phyloP scores from a whole-genome alignment of 31 red algal genomes.

The Odonthalia washingtoniensis region DNA sequence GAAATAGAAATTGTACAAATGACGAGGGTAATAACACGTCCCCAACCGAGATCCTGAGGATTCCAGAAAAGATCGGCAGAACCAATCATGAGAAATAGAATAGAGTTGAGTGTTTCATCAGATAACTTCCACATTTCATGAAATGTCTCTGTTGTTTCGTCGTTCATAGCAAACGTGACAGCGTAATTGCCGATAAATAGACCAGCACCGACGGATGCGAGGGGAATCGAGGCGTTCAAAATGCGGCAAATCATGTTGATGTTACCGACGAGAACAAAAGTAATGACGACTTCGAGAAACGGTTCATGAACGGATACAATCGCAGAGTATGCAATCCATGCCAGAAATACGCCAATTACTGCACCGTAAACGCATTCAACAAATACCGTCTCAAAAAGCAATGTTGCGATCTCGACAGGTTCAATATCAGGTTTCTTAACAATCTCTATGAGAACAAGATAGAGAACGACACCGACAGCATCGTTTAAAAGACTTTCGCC shows the following conservation, averaged over 20 bases:
- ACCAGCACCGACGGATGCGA: slow-evolving; percentile 89
- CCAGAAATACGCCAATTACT: slow-evolving; percentile 82
- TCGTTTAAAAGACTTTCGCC: slow-evolving; percentile 98
- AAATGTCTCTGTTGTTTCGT: slow-evolving; percentile 64
- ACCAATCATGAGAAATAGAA: slow-evolving; percentile 95
- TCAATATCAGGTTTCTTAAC: slow-evolving; percentile 59
- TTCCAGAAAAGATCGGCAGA: slow-evolving; percentile 83
- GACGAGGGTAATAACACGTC: slow-evolving; percentile 54
- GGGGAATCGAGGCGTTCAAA: slow-evolving; percentile 88
- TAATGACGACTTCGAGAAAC: slow-evolving; percentile 90
- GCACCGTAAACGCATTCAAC: slow-evolving; percentile 79
- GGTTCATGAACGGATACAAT: slow-evolving; percentile 82
- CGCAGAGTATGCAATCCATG: slow-evolving; percentile 88
- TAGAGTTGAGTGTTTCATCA: slow-evolving; percentile 95
- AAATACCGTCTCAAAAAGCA: slow-evolving; percentile 61
- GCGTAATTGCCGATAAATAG: slow-evolving; percentile 97
- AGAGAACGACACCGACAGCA: slow-evolving; percentile 93
- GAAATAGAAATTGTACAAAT: slow-evolving; percentile 83
- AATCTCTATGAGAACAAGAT: slow-evolving; percentile 64
- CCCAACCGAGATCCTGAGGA: slow-evolving; percentile 73
- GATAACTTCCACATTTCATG: slow-evolving; percentile 93
- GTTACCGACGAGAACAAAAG: slow-evolving; percentile 92
- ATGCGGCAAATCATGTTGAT: slow-evolving; percentile 91
- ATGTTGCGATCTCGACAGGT: slow-evolving; percentile 35
- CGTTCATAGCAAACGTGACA: slow-evolving; percentile 73